A percentile compares a stretch with the other conserved stretches of the same genome.
Conservation (phyloP, 75 land plant genomes). For the Isoetes taiwanensis region DNA sequence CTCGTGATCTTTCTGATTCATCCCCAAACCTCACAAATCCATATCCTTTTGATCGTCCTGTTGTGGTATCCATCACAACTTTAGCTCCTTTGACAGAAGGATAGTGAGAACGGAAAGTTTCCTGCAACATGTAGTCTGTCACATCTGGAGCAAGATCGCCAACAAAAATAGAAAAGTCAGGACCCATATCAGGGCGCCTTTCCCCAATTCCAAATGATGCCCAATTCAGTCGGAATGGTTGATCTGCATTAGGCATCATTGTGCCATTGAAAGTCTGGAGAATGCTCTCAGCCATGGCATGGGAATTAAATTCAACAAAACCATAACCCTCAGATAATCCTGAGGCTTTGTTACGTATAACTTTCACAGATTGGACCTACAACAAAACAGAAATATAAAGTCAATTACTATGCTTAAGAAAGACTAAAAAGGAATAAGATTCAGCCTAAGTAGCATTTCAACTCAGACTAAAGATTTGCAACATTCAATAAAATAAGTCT, state of each 20-base stretch:
- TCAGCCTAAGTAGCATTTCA: too few species aligned
- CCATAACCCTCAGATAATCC: conserved; percentile 7
- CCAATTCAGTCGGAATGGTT: conserved; percentile 1
- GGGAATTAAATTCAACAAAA: conserved; percentile 1
- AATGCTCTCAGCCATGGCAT: not conserved
- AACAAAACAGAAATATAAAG: not conserved
- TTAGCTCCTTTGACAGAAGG: conserved; percentile 5
- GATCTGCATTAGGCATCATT: not conserved
- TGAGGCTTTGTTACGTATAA: not conserved
- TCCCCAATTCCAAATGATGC: conserved; percentile 5
- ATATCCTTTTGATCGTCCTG: conserved; percentile 2
- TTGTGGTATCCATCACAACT: not conserved
- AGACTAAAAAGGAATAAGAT: too few species aligned
- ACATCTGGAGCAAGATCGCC: conserved; percentile 4
- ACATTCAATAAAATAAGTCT: too few species aligned
- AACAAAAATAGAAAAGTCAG: not conserved
- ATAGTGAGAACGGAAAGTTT: not conserved
- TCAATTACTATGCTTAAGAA: too few species aligned
- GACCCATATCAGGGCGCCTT: not conserved
- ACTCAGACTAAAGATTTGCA: too few species aligned
- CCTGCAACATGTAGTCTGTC: conserved; percentile 7
- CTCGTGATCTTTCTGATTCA: not conserved
- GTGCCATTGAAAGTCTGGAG: conserved; percentile 7
- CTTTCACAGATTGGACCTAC: conserved; percentile 2
- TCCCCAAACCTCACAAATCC: conserved; percentile 1